Base-by-base conservation (phyloP, 805 yeast genomes). In the Lipomyces spencermartinsiae region DNA sequence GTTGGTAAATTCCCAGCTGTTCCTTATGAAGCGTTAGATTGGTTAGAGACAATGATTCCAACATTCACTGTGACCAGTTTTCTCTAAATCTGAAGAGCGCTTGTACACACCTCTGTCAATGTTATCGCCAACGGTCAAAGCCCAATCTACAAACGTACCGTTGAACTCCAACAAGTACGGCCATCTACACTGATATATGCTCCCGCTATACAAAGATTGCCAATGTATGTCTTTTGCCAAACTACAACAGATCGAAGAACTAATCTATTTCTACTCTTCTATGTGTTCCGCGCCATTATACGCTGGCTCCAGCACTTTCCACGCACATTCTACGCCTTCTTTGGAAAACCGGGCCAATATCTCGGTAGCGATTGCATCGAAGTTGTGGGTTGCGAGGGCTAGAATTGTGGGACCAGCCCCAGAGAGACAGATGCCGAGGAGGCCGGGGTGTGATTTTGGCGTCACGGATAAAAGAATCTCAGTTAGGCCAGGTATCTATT, bases 371-470 rank as follows among this genome's bases (percentile, higher is more conserved):
- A 95, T 93, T 12, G 81, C 83, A 7, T 93, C 97, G 74, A 88
- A 95, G 78, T 92, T 91, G 22, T 86, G 89, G 3, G 97, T 93
- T 4, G 99, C 98, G 71, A 95, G 84, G 55, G 97, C 97, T 71
- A 95, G 82, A 66, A 95, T 93, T 7, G 99, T 95, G 66, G 99
- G 99, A 8, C 99, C 99, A 6, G 99, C 99, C 63, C 99, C 99
- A 34, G 97, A 90, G 67, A 95, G 83, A 78, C 99, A 95, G 74
- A 95, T 92, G 62, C 99, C 99, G 67, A 95, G 83, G 59, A 93
- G 83, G 2, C 98, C 98, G 1, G 89, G 89, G 77, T 91, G 91
- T 5, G 91, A 83, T 58, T 85, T 83, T 56, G 98, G 76, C 0
- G 96, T 91, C 62, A 95, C 89, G 14, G 90, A 84, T 6, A 87